A percentile compares a stretch with the other conserved stretches of the same genome.
Evolutionary conservation across 306 rosid genomes (phyloP).

Genomic region (Ormosia emarginata): DNA sequence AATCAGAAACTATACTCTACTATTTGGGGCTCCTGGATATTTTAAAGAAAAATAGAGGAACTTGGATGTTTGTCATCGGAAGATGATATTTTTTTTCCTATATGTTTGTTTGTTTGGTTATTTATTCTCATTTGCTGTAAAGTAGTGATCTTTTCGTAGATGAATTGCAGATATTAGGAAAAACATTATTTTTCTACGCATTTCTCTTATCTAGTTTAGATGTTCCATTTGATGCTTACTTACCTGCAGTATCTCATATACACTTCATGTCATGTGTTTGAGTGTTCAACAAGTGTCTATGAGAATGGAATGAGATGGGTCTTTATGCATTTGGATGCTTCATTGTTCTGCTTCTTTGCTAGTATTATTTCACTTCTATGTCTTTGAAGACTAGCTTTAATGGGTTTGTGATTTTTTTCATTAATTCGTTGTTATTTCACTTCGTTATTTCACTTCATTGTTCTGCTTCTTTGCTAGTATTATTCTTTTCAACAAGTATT

Average conservation of each 20-base stretch:
- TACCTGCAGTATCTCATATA: not conserved
- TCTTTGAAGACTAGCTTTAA: not conserved
- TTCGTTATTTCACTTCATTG: too few species aligned
- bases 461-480: too few species aligned
- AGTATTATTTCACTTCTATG: not conserved
- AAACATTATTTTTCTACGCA: not conserved
- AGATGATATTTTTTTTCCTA: not conserved
- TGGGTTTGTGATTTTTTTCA: not conserved
- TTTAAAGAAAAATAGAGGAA: not conserved
- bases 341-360: not conserved
- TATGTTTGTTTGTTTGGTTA: not conserved
- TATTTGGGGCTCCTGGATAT: not conserved
- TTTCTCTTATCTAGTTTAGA: not conserved
- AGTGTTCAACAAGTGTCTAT: not conserved
- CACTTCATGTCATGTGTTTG: not conserved
- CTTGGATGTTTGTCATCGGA: not conserved
- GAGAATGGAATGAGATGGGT: not conserved
- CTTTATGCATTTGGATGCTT: not conserved
- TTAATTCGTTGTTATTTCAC: too few species aligned
- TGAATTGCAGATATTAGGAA: not conserved
- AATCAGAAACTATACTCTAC: not conserved
- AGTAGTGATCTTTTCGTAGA: not conserved
- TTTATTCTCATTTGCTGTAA: not conserved
- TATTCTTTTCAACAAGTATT: too few species aligned
- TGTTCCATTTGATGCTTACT: not conserved